A percentile compares a stretch with the other conserved stretches of the same genome.
Conservation (phyloP, 2,329 filamentous ascomycete genomes). For the Raffaelea deltoideospora region DNA sequence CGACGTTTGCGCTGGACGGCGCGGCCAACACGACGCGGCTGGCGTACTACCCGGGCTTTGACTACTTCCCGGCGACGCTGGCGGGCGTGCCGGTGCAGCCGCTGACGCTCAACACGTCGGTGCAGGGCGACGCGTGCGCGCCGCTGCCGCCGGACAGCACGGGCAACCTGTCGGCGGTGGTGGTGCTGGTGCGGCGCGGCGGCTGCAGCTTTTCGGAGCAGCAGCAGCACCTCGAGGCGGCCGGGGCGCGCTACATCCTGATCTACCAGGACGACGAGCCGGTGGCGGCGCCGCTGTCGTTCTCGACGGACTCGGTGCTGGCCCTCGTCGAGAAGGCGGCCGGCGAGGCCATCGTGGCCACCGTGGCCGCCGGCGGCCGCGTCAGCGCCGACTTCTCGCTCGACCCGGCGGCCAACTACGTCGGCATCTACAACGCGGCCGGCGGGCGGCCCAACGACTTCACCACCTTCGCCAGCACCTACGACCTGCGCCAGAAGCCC, state of each 20-base stretch:
- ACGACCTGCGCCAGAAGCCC: constrained; percentile 27
- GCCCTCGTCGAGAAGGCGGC: not conserved
- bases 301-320: not conserved
- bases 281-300: not conserved
- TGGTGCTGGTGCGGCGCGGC: constrained; percentile 42
- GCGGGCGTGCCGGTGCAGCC: constrained; percentile 13
- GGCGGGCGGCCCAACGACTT: constrained; percentile 23
- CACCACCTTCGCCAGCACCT: constrained; percentile 26
- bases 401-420: constrained; percentile 1
- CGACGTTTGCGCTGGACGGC: constrained; percentile 5
- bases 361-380: not conserved
- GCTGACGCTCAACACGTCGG: constrained; percentile 10
- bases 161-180: constrained; percentile 38
- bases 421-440: constrained; percentile 6
- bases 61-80: constrained; percentile 5
- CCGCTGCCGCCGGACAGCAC: constrained; percentile 22
- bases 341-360: not conserved
- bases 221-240: constrained; percentile 32
- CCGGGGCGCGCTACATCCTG: constrained; percentile 44
- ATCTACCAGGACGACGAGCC: constrained; percentile 28
- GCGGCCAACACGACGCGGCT: constrained; percentile 5
- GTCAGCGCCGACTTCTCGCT: not conserved
- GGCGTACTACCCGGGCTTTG: constrained; percentile 7
- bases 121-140: constrained; percentile 20
- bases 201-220: constrained; percentile 38